A percentile compares a stretch with the other conserved stretches of the same genome.
Evolutionary conservation across 768 basidiomycete genomes (phyloP).

Genomic region (Phallus indusiatus): DNA sequence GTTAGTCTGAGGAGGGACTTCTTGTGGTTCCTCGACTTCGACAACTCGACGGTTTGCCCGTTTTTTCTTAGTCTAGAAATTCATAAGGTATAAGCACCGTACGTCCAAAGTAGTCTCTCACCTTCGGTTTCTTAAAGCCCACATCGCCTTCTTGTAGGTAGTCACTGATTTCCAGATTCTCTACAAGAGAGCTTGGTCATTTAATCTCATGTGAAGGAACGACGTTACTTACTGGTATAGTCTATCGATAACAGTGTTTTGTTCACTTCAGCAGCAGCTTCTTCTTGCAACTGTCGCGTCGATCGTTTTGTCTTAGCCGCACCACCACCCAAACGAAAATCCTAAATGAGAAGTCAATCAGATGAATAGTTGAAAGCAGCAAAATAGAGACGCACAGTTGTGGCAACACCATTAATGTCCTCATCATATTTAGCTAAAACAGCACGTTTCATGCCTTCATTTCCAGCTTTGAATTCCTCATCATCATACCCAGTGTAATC

Average conservation of each 20-base stretch:
- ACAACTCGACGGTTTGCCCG: constrained; percentile 59
- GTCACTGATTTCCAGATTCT: constrained; percentile 80
- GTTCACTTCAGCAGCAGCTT: constrained; percentile 55
- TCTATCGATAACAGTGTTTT: constrained; percentile 33
- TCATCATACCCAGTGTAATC: constrained; percentile 96
- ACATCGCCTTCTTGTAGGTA: constrained; percentile 86
- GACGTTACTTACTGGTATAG: constrained; percentile 2
- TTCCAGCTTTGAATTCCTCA: constrained; percentile 76
- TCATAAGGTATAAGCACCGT: not conserved
- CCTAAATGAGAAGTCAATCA: constrained; percentile 35
- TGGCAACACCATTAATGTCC: constrained; percentile 64
- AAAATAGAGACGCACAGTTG: constrained; percentile 40
- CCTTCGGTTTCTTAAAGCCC: constrained; percentile 94
- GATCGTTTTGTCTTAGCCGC: constrained; percentile 28
- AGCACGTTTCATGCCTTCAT: constrained; percentile 70
- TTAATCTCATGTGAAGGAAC: constrained; percentile 13
- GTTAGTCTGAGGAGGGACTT: constrained; percentile 25
- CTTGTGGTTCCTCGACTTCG: constrained; percentile 32
- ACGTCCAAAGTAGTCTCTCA: constrained; percentile 18
- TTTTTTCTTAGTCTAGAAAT: constrained; percentile 85
- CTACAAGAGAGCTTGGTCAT: constrained; percentile 28
- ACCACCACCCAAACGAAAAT: constrained; percentile 76
- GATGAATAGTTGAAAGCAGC: constrained; percentile 7
- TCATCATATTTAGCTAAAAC: constrained; percentile 93
- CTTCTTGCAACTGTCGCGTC: constrained; percentile 37